Base-by-base conservation (phyloP, 139 green algal genomes). In the Chloropicon primus region DNA sequence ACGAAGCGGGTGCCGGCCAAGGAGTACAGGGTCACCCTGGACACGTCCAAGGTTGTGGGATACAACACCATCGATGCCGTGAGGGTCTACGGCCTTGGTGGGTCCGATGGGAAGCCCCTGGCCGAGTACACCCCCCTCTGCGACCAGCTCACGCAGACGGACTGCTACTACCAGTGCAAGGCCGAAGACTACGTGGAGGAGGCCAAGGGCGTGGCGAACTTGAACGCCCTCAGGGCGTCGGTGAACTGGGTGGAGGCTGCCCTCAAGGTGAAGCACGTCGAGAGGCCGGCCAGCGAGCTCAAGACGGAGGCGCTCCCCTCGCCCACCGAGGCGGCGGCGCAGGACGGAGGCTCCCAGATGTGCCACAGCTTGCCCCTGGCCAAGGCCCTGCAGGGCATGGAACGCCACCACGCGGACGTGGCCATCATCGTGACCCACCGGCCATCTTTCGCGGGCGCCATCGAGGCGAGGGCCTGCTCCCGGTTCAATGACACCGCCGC, bases 61-160 rank as follows among this genome's bases (percentile, higher is more conserved):
- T 81, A 72, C 71, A 77, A 81, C 71, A 26, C 29, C 25, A 81
- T 81, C 54, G 77, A 81, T 23, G 77, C 54, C 72, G 71, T 81
- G 5, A 81, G 76, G 71, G 77, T 81, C 0, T 74, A 54, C 29
- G 76, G 76, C 22, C 41, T 74, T 27, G 24, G 26, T 17, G 17
- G 27, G 27, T n/a, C n/a, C n/a, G 27, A 71, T 28, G 74, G 74
- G 1, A 78, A 27, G 74, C 26, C 74, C 21, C 27, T 78, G 74
- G 25, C 22, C 10, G 26, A 72, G 23, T 71, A 29, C 74, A 2
- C n/a, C 17, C 74, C 74, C 24, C 27, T 72, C 17, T 78, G 74
- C 21, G 26, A 2, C 27, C 3, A 27, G 1, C 21, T 10, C 3
- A 41, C 5, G 24, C 3, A 78, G 22, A 29, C 26, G 27, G 74